Percentiles rank a stretch among this genome's conserved stretches.
These are phyloP conservation scores for Syncephalastrum monosporum DNA, from an alignment of 371 early-diverging fungal genomes.

Conservation along the genomic window DNA sequence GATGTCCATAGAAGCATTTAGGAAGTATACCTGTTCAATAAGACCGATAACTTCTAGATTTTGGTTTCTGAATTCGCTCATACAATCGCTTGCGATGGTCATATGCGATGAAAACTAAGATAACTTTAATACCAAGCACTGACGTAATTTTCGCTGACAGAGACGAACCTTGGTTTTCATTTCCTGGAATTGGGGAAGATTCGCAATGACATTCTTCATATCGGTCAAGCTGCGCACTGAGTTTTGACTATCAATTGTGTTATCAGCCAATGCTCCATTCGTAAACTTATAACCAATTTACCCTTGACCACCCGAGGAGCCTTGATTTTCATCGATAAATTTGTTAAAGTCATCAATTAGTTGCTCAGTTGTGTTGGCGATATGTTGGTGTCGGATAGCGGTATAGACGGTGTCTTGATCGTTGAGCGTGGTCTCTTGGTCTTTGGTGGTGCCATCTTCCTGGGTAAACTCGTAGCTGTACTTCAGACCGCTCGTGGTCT, in stretches of 20 bases:
- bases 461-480: constrained; percentile 65
- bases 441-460: constrained; percentile 53
- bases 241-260: constrained; percentile 31
- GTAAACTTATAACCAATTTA: neutral
- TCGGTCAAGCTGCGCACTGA: constrained; percentile 73
- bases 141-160: neutral
- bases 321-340: constrained; percentile 65
- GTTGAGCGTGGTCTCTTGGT: constrained; percentile 61
- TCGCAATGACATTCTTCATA: constrained; percentile 86
- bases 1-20: neutral
- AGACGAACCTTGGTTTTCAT: constrained; percentile 69
- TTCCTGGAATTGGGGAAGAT: constrained; percentile 92
- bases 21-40: constrained; percentile 71
- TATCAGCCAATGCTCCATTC: neutral
- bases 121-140: neutral
- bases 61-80: constrained; percentile 71
- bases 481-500: constrained; percentile 53
- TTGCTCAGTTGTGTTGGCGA: constrained; percentile 85
- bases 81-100: constrained; percentile 88
- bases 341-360: constrained; percentile 80
- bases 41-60: constrained; percentile 71
- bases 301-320: constrained; percentile 42
- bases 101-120: constrained; percentile 87
- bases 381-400: constrained; percentile 89
- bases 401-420: constrained; percentile 78